Percentiles rank a stretch among this genome's conserved stretches.
These are phyloP conservation scores for Sisymbrium irio DNA, from an alignment of 345 rosid species.

Conservation along the genomic window DNA sequence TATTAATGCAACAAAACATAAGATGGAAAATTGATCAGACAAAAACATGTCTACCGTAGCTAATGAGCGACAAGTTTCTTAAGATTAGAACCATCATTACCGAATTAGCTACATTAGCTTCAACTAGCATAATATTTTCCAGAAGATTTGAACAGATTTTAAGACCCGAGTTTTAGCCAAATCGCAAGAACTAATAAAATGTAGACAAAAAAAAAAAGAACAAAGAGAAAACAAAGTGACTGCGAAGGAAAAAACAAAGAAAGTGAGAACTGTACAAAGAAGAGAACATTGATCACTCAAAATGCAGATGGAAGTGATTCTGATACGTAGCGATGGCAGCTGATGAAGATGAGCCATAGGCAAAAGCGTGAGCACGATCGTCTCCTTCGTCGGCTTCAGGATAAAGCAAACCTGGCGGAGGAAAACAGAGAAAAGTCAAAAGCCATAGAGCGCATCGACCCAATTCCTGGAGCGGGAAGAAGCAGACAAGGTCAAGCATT, in stretches of 20 bases:
- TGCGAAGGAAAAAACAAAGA: neutral
- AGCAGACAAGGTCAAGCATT: constrained; percentile 66
- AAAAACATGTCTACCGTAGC: neutral
- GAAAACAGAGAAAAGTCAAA: constrained; percentile 69
- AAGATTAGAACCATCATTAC: neutral
- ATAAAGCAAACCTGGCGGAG: constrained; percentile 48
- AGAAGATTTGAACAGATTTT: neutral
- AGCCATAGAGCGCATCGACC: constrained; percentile 57
- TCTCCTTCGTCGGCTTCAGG: constrained; percentile 26
- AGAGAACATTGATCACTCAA: constrained; percentile 15
- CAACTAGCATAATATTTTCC: too few relatives aligned
- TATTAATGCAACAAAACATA: neutral
- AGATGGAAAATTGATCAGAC: neutral
- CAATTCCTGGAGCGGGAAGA: constrained; percentile 63
- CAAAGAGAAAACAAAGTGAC: neutral
- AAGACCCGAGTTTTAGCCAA: constrained; percentile 3
- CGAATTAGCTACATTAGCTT: neutral
- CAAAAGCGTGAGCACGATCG: constrained; percentile 4
- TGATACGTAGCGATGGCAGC: constrained; percentile 12
- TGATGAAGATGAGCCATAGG: constrained; percentile 19
- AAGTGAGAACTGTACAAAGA: neutral
- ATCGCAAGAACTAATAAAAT: neutral
- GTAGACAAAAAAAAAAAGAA: neutral
- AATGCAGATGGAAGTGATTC: constrained; percentile 27
- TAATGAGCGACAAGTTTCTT: neutral